Evolutionary conservation across 2,329 filamentous ascomycete species (phyloP).

Genomic region (Talaromyces sp.): DNA sequence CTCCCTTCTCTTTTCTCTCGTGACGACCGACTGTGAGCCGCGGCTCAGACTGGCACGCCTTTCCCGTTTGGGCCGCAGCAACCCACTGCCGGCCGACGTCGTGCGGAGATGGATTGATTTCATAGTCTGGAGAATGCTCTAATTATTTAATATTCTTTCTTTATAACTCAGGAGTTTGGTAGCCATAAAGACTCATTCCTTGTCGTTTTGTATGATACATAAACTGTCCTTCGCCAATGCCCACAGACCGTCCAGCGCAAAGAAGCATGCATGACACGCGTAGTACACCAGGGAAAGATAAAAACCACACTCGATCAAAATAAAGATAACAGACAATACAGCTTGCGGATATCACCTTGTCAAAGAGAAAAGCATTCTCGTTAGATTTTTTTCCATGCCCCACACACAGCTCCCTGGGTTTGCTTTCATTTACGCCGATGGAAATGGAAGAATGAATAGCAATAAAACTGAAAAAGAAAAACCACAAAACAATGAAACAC

Average conservation of each 20-base stretch:
- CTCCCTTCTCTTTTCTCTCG: background rate
- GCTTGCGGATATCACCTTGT: conserved; percentile 7
- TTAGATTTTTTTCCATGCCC: background rate
- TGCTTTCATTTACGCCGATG: conserved; percentile 5
- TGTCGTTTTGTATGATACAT: background rate
- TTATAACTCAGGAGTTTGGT: background rate
- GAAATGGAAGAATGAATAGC: background rate
- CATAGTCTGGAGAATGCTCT: too few relatives aligned
- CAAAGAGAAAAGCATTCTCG: background rate
- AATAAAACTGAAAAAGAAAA: background rate
- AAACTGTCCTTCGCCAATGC: background rate
- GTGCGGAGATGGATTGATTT: background rate
- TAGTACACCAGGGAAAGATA: background rate
- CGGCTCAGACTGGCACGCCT: background rate
- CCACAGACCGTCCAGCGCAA: background rate
- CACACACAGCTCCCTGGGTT: background rate
- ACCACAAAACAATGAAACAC: conserved; percentile 1
- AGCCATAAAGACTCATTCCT: background rate
- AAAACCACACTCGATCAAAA: background rate
- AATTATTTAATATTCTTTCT: too few relatives aligned
- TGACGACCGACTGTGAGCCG: conserved; percentile 1
- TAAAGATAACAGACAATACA: background rate
- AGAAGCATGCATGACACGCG: background rate
- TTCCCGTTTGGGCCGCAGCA: background rate
- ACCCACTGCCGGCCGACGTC: background rate